A percentile compares a stretch with the other conserved stretches of the same genome.
These are phyloP conservation scores for Fagopyrum esculentum DNA, from an alignment of 148 eudicot genomes.

Conservation along the genomic window DNA sequence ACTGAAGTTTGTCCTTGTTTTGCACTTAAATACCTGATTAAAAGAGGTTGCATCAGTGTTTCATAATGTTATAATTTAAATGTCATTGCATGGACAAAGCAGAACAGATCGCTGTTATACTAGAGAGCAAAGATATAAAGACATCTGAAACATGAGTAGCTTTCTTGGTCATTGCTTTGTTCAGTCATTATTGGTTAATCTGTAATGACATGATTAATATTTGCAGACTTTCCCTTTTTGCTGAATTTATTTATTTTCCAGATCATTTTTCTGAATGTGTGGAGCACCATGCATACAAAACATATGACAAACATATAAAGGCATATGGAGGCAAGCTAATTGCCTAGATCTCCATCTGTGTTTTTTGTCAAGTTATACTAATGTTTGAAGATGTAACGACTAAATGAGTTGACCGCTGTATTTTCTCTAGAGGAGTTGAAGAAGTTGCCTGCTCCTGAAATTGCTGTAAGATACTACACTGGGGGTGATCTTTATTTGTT, in stretches of 20 bases:
- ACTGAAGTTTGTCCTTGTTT: neutral
- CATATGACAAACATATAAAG: constrained; percentile 94
- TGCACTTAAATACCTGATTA: neutral
- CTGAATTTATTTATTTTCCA: constrained; percentile 28
- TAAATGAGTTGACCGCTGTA: neutral
- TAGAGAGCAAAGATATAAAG: neutral
- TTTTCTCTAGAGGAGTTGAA: constrained; percentile 58
- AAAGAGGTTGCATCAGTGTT: neutral
- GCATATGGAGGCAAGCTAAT: constrained; percentile 56
- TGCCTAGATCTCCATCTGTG: neutral
- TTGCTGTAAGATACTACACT: constrained; percentile 89
- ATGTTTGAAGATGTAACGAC: neutral
- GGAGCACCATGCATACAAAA: constrained; percentile 86
- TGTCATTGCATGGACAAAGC: neutral
- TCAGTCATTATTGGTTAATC: neutral
- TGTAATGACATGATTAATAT: neutral
- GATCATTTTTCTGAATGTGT: constrained; percentile 99
- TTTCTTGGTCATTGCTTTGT: neutral
- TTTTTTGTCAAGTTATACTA: neutral
- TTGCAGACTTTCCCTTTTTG: neutral
- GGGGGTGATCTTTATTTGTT: constrained; percentile 87
- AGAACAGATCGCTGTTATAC: neutral
- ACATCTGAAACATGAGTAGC: neutral
- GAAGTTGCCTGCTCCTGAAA: constrained; percentile 64
- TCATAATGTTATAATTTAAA: neutral